Conservation (phyloP, 805 yeast species). For the Deakozyma indianensis region DNA sequence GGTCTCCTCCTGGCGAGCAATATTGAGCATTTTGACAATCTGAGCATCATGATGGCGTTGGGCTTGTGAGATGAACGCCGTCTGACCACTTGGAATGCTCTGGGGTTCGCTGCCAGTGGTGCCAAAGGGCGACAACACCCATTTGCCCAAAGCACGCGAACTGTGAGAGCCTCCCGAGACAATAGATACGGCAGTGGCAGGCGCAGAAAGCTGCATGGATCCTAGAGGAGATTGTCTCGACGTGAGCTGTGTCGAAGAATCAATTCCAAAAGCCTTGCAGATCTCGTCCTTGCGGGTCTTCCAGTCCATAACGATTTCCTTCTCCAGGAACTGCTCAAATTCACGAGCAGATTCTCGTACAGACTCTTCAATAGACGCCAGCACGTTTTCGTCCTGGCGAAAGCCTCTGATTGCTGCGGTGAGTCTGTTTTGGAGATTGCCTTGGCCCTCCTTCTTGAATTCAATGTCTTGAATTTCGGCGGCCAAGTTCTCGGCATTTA, state of each 20-base stretch:
- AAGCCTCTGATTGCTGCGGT: slow-evolving; percentile 27
- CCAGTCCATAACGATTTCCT: slow-evolving; percentile 75
- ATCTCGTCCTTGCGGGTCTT: slow-evolving; percentile 59
- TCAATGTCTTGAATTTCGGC: slow-evolving; percentile 29
- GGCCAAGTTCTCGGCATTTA: slow-evolving; percentile 73
- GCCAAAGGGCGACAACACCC: not conserved
- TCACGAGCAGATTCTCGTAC: slow-evolving; percentile 62
- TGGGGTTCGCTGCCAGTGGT: not conserved
- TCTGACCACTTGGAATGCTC: not conserved
- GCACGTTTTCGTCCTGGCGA: slow-evolving; percentile 67
- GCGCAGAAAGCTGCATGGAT: slow-evolving; percentile 3
- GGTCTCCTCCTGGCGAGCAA: not conserved
- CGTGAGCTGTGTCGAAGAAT: slow-evolving; percentile 12
- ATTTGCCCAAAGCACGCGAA: slow-evolving; percentile 7
- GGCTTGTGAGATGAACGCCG: not conserved
- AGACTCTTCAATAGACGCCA: slow-evolving; percentile 71
- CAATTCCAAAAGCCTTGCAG: slow-evolving; percentile 54
- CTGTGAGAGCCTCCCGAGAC: slow-evolving; percentile 15
- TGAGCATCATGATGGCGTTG: not conserved
- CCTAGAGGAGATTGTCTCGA: slow-evolving; percentile 18
- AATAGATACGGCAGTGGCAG: slow-evolving; percentile 21
- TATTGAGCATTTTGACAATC: not conserved
- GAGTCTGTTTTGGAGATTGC: slow-evolving; percentile 7
- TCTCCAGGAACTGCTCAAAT: slow-evolving; percentile 63
- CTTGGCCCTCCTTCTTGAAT: slow-evolving; percentile 14